Conservation (phyloP, 176 grass and related monocot species). For the Oryza glaberrima region DNA sequence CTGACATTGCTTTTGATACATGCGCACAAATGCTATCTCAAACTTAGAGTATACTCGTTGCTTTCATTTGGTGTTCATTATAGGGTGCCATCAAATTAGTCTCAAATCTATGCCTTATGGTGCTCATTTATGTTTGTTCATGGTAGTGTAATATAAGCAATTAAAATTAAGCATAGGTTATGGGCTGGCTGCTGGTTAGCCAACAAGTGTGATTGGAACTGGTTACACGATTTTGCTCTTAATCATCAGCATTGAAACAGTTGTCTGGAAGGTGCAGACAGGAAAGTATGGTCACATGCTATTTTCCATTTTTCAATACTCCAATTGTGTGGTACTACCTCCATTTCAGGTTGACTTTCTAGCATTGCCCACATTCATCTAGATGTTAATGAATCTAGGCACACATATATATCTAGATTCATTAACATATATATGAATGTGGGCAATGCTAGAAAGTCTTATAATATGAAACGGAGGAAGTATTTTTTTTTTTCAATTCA, state of each 20-base stretch:
- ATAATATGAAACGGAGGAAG: too few relatives aligned
- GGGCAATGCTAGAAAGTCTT: too few relatives aligned
- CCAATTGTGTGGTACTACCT: neutral
- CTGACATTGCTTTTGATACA: constrained; percentile 15
- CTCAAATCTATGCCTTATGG: neutral
- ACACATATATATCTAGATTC: too few relatives aligned
- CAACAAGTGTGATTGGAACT: neutral
- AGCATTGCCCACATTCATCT: too few relatives aligned
- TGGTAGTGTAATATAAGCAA: neutral
- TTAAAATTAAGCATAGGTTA: neutral
- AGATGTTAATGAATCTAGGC: too few relatives aligned
- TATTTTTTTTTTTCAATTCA: neutral
- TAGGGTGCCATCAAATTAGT: neutral
- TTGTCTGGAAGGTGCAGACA: constrained; percentile 8
- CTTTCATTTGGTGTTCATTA: constrained; percentile 11
- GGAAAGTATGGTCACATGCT: neutral
- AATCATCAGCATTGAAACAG: constrained; percentile 8
- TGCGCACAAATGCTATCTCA: neutral
- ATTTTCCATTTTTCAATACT: constrained; percentile 8
- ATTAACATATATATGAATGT: too few relatives aligned
- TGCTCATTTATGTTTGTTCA: neutral
- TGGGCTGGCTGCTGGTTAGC: constrained; percentile 14
- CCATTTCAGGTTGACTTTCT: too few relatives aligned
- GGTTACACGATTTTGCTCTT: neutral
- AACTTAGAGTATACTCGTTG: constrained; percentile 17